These are phyloP conservation scores for Canavalia ensiformis DNA, from an alignment of 306 rosid genomes.

Conservation along the genomic window DNA sequence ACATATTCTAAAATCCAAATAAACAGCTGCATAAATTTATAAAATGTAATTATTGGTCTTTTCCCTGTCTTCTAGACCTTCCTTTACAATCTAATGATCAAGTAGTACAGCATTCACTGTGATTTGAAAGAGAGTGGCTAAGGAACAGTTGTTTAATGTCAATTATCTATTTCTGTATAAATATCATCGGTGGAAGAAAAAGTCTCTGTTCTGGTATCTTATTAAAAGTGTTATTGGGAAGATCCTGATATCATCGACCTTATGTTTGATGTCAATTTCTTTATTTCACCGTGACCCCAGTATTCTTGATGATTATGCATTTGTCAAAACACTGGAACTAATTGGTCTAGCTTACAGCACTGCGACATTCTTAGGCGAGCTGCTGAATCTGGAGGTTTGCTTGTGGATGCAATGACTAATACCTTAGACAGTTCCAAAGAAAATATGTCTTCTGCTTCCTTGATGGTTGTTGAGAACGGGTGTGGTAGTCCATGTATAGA, in stretches of 20 bases:
- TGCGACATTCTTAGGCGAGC: conserved; percentile 89
- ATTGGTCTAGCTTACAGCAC: conserved; percentile 66
- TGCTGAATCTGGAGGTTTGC: conserved; percentile 85
- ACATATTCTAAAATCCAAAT: conserved; percentile 8
- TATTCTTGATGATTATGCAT: conserved; percentile 2
- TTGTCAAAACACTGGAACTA: conserved; percentile 35
- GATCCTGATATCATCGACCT: neutral
- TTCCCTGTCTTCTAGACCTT: neutral
- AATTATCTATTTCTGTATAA: neutral
- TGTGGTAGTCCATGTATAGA: conserved; percentile 91
- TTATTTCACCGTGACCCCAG: neutral
- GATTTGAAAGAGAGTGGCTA: conserved; percentile 23
- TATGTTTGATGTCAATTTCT: neutral
- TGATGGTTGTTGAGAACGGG: conserved; percentile 85
- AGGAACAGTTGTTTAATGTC: conserved; percentile 14
- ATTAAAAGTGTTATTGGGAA: neutral
- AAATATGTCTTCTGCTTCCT: conserved; percentile 55
- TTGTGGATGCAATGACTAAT: conserved; percentile 82
- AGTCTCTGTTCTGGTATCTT: conserved; percentile 2
- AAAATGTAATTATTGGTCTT: neutral
- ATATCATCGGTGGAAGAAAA: conserved; percentile 11
- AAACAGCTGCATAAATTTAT: conserved; percentile 7
- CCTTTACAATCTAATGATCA: conserved; percentile 3
- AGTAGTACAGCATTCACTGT: conserved; percentile 1
- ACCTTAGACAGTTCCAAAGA: conserved; percentile 60